Evolutionary conservation across 2,329 filamentous ascomycete species (phyloP), one percentile per base, ranked within the genome.

Genomic region (Passalora sequoiae): DNA sequence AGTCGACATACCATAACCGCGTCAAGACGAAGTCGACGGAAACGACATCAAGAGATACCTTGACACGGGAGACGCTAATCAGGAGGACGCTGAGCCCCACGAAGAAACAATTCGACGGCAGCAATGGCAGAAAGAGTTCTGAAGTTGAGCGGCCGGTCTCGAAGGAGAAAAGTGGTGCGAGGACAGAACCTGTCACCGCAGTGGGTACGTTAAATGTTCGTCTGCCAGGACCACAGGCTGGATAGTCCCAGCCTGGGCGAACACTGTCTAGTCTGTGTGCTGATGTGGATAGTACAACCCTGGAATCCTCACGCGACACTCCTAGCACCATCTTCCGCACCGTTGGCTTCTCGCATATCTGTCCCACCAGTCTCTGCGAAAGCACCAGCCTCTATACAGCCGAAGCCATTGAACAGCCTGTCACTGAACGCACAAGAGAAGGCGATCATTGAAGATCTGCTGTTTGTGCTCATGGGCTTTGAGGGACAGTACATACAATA

Each of bases 401-500:
- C 86, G 1, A 70, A 71, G 37, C 73, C 83, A 5, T 72, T 97
- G 12, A 72, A 76, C 43, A 80, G 86, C 44, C 69, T 97, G 46
- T 81, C 81, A 1, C 70, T 94, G 20, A 84, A 94, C 53, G 78
- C 78, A 2, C 92, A 98, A 65, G 92, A 98, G 68, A 79, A 81
- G 17, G 85, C 81, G 6, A 84, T 98, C 35, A 73, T 97, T 31
- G 89, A 96, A 56, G 92, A 98, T 58, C 69, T 98, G 12, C 68
- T 97, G 25, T 96, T 91, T 61, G 89, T 94, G 4, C 94, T 97
- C 58, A 96, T 98, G 89, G 92, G 92, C 17, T 95, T 89, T 52
- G 92, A 98, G 67, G 92, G 92, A n/a, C 89, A 95, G 64, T 97
- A 97, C 62, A 86, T 98, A 49, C 85, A 87, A 43, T 97, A 88